These are phyloP conservation scores for Pleurotus tuber-regium DNA, from an alignment of 768 basidiomycete species.

Conservation along the genomic window DNA sequence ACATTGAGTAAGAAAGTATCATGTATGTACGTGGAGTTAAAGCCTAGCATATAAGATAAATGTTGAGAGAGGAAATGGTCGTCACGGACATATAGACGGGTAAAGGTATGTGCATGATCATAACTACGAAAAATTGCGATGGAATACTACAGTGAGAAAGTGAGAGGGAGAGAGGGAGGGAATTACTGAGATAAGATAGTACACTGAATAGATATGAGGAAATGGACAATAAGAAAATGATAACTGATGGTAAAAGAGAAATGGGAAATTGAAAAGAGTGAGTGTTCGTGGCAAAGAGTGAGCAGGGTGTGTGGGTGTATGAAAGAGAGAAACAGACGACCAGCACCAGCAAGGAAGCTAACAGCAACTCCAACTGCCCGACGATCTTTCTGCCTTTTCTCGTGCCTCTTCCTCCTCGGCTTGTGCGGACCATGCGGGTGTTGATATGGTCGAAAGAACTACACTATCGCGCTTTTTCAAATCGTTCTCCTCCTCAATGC, in stretches of 20 bases:
- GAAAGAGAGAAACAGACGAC: conserved; percentile 14
- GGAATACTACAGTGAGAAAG: conserved; percentile 5
- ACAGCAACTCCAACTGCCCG: conserved; percentile 71
- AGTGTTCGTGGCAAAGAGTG: conserved; percentile 13
- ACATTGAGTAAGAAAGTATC: neutral
- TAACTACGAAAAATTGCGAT: conserved; percentile 4
- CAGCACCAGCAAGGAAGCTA: conserved; percentile 31
- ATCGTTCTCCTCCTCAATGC: conserved; percentile 80
- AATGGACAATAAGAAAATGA: conserved; percentile 17
- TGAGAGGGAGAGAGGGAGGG: neutral
- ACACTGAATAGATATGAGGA: conserved; percentile 14
- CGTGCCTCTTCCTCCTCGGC: conserved; percentile 79
- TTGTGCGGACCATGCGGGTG: conserved; percentile 76
- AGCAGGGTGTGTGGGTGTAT: conserved; percentile 3
- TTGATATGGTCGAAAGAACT: conserved; percentile 57
- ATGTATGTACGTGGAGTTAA: neutral
- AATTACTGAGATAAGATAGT: conserved; percentile 14
- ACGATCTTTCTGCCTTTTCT: conserved; percentile 45
- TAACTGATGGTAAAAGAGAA: conserved; percentile 19
- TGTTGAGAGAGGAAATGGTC: neutral
- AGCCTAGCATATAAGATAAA: conserved; percentile 1
- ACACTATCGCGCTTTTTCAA: conserved; percentile 82
- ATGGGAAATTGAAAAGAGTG: conserved; percentile 17
- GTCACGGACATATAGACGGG: conserved; percentile 2
- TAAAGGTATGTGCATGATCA: conserved; percentile 15